Evolutionary conservation across 1,284 basidiomycete genomes (phyloP).

Genomic region (Pterulicium gracile): DNA sequence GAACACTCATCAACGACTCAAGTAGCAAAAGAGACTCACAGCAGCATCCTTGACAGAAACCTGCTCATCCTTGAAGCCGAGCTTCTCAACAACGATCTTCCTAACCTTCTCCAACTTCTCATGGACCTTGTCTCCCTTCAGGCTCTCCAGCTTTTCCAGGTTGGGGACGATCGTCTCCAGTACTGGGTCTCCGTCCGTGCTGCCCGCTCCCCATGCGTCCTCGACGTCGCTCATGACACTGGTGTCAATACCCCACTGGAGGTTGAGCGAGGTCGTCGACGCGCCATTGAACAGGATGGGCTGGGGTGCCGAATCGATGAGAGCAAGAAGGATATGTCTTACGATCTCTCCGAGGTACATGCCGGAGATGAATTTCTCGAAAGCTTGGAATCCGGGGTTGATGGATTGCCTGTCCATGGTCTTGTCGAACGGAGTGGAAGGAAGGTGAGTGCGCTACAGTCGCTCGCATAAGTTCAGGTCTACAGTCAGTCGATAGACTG

Average conservation of each 20-base stretch:
- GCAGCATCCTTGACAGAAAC: slow-evolving; percentile 62
- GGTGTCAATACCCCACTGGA: slow-evolving; percentile 90
- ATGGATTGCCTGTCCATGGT: slow-evolving; percentile 88
- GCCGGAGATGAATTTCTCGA: slow-evolving; percentile 97
- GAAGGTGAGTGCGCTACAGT: slow-evolving; percentile 69
- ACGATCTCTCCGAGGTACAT: slow-evolving; percentile 98
- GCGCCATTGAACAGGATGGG: slow-evolving; percentile 74
- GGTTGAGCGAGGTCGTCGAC: slow-evolving; percentile 66
- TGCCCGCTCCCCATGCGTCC: slow-evolving; percentile 47
- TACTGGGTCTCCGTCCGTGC: slow-evolving; percentile 13
- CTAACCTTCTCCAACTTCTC: slow-evolving; percentile 40
- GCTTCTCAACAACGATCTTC: slow-evolving; percentile 47
- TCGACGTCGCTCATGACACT: slow-evolving; percentile 88
- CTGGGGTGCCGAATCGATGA: slow-evolving; percentile 72
- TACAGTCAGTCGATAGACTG: not conserved
- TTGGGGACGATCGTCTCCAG: slow-evolving; percentile 14
- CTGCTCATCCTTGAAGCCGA: slow-evolving; percentile 44
- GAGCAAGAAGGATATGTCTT: slow-evolving; percentile 75
- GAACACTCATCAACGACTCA: not conserved
- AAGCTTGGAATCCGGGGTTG: slow-evolving; percentile 89
- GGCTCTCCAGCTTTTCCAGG: slow-evolving; percentile 18
- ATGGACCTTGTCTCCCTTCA: slow-evolving; percentile 4
- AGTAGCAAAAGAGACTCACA: slow-evolving; percentile 19
- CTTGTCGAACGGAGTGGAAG: slow-evolving; percentile 90
- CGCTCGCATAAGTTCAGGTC: slow-evolving; percentile 4